A percentile compares a stretch with the other conserved stretches of the same genome.
phyloP scores from a whole-genome alignment of 192 early-diverging fungal genomes.

The Entomortierella beljakovae region DNA sequence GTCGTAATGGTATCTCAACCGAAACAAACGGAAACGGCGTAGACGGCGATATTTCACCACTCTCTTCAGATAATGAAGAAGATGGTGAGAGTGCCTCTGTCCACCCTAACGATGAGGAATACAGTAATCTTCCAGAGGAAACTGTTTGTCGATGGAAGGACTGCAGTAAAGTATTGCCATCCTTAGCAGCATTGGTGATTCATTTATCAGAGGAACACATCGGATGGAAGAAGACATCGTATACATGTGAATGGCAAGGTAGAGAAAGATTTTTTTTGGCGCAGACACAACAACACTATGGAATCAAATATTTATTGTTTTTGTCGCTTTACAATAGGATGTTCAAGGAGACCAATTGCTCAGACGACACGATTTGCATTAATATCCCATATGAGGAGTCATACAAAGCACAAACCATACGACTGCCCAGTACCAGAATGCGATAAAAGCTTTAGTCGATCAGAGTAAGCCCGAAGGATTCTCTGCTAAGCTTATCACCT shows the following conservation, averaged over 20 bases:
- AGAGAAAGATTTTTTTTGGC: neutral
- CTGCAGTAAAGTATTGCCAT: conserved; percentile 48
- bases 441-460: conserved; percentile 54
- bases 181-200: conserved; percentile 41
- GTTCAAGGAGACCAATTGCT: conserved; percentile 59
- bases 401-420: conserved; percentile 71
- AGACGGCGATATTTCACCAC: conserved; percentile 22
- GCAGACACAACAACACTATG: too few relatives aligned
- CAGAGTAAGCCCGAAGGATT: conserved; percentile 26
- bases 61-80: conserved; percentile 40
- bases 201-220: conserved; percentile 69
- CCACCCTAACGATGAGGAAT: conserved; percentile 27
- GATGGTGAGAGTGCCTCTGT: conserved; percentile 16
- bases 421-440: conserved; percentile 59
- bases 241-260: conserved; percentile 67
- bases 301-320: neutral
- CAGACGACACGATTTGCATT: conserved; percentile 68
- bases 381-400: conserved; percentile 69
- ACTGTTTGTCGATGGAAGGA: conserved; percentile 60
- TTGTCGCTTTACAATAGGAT: conserved; percentile 19
- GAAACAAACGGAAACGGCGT: neutral
- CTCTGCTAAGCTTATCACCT: too few relatives aligned
- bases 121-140: conserved; percentile 36
- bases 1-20: neutral
- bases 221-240: conserved; percentile 66